Evolutionary conservation across 108 stramenopile species (phyloP), one percentile per base, ranked within the genome.

Genomic region (Licmophora abbreviata): DNA sequence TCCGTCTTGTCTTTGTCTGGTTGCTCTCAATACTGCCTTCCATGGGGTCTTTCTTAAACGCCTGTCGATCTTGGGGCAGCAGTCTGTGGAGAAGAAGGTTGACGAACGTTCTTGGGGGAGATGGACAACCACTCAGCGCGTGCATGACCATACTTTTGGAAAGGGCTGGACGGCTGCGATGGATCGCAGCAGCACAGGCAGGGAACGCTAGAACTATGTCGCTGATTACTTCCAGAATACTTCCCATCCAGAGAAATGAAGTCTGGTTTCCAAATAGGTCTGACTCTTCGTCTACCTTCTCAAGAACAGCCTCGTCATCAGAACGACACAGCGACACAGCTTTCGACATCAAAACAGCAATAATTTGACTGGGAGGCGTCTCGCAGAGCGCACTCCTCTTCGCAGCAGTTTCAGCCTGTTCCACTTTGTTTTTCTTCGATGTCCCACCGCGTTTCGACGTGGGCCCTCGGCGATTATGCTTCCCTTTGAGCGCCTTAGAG

Each of bases 191-290:
- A 3, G 83, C 92, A 69, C 86, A 92, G 10, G 84, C 76, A 7
- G 95, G 95, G n/a, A 96, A 63, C 0, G 86, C 88, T 22, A 95
- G 53, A 21, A 93, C 72, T 27, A 96, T 68, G 54, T 96, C 95
- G 14, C 86, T 77, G 24, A 96, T 56, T 14, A 88, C 67, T 48
- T 90, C 78, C 24, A 96, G 65, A 28, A 77, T 58, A 51, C 85
- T 75, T n/a, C 59, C 68, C 14, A 65, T 64, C 58, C 68, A 67
- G 8, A 93, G 44, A 55, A 93, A 95, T 10, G 73, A 54, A 9
- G 42, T 48, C 6, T 67, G 23, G 5, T 44, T 21, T 9, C 52
- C 43, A 26, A 25, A 28, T 11, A 23, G 34, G 37, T 29, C 31
- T 8, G 42, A 23, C 22, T 28, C 17, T 20, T 48, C 21, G n/a